Evolutionary conservation across 2,329 filamentous ascomycete genomes (phyloP).

Genomic region (Colletotrichum endophyticum): DNA sequence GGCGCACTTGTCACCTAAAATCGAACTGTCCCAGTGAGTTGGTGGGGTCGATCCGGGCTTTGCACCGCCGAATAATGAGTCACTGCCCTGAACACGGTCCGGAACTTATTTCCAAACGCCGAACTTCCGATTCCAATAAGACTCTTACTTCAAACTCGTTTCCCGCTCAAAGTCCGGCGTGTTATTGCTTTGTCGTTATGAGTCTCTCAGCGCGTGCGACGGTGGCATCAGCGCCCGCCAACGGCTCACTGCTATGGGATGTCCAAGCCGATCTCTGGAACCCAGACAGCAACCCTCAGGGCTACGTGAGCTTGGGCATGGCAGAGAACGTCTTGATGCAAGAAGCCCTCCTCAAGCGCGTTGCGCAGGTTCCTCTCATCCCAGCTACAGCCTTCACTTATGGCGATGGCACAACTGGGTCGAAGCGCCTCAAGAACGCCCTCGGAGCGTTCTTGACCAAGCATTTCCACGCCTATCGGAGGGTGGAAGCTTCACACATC

Average conservation of each 20-base stretch:
- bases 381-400: not conserved
- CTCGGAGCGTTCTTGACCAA: not conserved
- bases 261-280: constrained; percentile 49
- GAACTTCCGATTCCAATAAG: not conserved
- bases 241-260: constrained; percentile 40
- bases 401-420: not conserved
- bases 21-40: not conserved
- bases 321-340: constrained; percentile 61
- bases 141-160: not conserved
- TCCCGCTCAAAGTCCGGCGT: not conserved
- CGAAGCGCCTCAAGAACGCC: not conserved
- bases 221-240: constrained; percentile 27
- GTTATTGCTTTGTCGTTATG: constrained; percentile 8
- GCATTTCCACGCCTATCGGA: constrained; percentile 22
- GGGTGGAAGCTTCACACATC: constrained; percentile 36
- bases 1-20: not conserved
- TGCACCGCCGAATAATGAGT: not conserved
- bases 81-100: not conserved
- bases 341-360: constrained; percentile 23
- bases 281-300: constrained; percentile 41
- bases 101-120: not conserved
- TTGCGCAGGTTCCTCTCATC: not conserved
- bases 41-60: not conserved
- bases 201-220: constrained; percentile 31
- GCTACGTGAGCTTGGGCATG: constrained; percentile 54